Percentiles rank a stretch among this genome's conserved stretches.
Evolutionary conservation across 2,329 filamentous ascomycete species (phyloP).

Genomic region (Drechslerella stenobrocha): DNA sequence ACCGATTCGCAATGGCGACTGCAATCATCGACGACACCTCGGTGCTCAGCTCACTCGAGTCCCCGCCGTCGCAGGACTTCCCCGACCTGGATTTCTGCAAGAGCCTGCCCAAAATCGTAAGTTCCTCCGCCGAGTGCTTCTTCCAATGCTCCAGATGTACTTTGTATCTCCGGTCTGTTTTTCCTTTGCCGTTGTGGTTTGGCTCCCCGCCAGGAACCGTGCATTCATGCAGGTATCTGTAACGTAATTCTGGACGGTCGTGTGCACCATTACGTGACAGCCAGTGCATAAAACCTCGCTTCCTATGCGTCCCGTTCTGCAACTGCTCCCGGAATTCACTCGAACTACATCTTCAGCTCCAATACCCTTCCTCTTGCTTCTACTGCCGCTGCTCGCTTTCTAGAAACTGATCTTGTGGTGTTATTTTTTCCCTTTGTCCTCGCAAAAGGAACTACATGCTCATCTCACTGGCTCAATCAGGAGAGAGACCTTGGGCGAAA

Average conservation of each 20-base stretch:
- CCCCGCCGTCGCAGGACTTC: slow-evolving; percentile 13
- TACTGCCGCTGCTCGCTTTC: slow-evolving; percentile 16
- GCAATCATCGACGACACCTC: slow-evolving; percentile 6
- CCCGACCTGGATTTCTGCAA: slow-evolving; percentile 50
- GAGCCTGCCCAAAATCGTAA: slow-evolving; percentile 51
- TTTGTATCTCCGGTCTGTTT: too few species aligned
- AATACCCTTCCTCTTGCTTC: slow-evolving; percentile 2
- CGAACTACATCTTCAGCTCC: not conserved
- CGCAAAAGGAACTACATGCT: slow-evolving; percentile 68
- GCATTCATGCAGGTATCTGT: slow-evolving; percentile 17
- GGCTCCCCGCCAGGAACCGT: slow-evolving; percentile 1
- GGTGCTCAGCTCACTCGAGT: slow-evolving; percentile 1
- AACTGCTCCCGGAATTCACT: not conserved
- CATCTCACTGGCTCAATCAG: slow-evolving; percentile 79
- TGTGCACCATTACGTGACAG: not conserved
- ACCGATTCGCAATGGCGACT: not conserved
- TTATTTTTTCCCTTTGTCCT: slow-evolving; percentile 22
- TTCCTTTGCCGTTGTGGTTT: not conserved
- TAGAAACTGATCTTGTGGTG: slow-evolving; percentile 44
- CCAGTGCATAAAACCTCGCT: not conserved
- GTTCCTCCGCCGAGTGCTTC: slow-evolving; percentile 13
- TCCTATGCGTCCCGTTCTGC: not conserved
- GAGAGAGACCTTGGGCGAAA: slow-evolving; percentile 70
- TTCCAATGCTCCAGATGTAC: not conserved
- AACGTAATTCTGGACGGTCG: slow-evolving; percentile 5